Conservation (phyloP, 2,329 filamentous ascomycete species). For the Aureobasidium namibiae region DNA sequence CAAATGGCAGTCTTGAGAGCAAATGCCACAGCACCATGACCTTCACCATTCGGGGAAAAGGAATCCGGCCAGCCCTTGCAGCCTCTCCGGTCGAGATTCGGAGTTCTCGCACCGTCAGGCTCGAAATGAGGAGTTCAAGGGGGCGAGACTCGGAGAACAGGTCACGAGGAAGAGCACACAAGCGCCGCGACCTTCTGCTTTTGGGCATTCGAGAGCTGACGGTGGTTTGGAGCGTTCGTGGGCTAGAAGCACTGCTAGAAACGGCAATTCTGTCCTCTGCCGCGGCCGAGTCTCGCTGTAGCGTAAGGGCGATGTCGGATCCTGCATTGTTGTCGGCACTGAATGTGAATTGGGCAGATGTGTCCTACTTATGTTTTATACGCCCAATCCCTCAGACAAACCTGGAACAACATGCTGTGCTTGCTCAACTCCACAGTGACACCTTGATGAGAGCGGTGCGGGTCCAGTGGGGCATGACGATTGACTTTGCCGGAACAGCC, state of each 20-base stretch:
- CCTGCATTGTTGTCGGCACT: neutral
- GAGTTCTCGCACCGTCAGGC: too few relatives aligned
- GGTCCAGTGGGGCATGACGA: neutral
- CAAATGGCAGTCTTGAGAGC: too few relatives aligned
- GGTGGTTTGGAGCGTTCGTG: too few relatives aligned
- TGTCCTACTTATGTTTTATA: neutral
- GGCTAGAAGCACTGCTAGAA: neutral
- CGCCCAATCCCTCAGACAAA: neutral
- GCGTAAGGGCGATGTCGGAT: neutral
- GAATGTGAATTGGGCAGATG: neutral
- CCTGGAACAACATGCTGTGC: neutral
- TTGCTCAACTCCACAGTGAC: neutral
- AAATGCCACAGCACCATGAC: too few relatives aligned
- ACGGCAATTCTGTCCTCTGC: neutral
- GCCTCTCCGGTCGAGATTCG: too few relatives aligned
- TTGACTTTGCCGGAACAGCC: neutral
- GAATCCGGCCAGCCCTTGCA: neutral
- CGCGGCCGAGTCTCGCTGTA: neutral
- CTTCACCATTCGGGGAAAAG: neutral
- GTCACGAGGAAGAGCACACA: neutral
- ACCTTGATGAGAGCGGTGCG: neutral
- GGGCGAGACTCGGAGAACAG: neutral
- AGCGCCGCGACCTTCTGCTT: neutral
- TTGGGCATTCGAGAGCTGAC: neutral
- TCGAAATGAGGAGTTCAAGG: neutral